Evolutionary conservation across 2,329 filamentous ascomycete genomes (phyloP), one percentile per base, ranked within the genome.

Genomic region (Colletotrichum sp.): DNA sequence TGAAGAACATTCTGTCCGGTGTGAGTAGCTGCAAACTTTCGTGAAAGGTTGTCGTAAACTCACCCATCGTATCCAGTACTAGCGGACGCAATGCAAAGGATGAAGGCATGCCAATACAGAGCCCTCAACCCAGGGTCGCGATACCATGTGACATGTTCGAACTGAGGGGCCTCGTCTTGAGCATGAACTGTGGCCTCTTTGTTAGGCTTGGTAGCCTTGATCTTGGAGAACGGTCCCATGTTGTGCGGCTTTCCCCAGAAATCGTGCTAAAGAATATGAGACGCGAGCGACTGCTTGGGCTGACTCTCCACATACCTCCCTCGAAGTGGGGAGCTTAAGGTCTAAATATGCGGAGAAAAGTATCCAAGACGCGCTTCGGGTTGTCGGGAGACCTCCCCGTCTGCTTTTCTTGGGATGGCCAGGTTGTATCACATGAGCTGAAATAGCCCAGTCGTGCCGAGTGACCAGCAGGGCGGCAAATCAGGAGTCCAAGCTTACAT

Each of bases 61-160:
- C 84, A 90, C 89, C 88, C 88, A 87, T 90, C 88, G 81, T 90
- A 90, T 79, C 89, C 88, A 44, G 89, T 91, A 34, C 90, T 91
- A 16, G 90, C 90, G 32, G 90, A 91, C 64, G 88, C 89, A 78
- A 91, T 83, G 79, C 87, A 90, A 69, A 90, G 87, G 69, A 90
- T 82, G 77, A 88, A 82, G 66, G 86, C 86, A 79, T 87, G 90
- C 79, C 89, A 88, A 84, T 91, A 91, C 10, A 92, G 85, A 83
- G 88, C 88, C 80, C 90, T 84, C 79, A 92, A 85, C 52, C 89
- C 89, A 18, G 89, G 87, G 28, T 91, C 89, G 77, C 85, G 88
- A 65, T 80, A 88, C 90, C 90, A 91, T 78, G 87, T 81, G 68
- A 92, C 88, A 76, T 78, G 85, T 79, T 88, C 86, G 75, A 90